phyloP scores from a whole-genome alignment of 2,329 filamentous ascomycete species.

The Cladosporium austrohemisphaericum region DNA sequence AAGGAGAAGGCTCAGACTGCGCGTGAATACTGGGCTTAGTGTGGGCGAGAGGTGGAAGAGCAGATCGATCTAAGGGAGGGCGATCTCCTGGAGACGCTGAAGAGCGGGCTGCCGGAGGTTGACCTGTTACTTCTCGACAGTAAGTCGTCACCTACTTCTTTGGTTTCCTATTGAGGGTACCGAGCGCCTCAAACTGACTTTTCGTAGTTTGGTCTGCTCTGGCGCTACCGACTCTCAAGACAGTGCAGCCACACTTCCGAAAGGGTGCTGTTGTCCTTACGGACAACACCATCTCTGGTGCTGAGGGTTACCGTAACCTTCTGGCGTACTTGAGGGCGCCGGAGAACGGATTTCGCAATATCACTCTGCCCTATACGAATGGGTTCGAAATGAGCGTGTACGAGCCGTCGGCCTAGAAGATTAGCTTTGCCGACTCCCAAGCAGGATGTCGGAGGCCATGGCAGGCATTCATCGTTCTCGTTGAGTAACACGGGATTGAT shows the following conservation, averaged over 20 bases:
- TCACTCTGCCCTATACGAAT: conserved; percentile 48
- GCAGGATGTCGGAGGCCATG: too few species aligned
- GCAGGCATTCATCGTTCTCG: too few species aligned
- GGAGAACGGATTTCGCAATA: conserved; percentile 47
- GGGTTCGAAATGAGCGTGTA: conserved; percentile 43
- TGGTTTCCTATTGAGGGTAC: too few species aligned
- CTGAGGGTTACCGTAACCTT: conserved; percentile 46
- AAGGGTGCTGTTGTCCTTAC: conserved; percentile 47
- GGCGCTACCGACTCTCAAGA: conserved; percentile 50
- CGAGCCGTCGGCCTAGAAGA: too few species aligned
- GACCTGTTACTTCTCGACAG: too few species aligned
- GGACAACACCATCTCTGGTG: conserved; percentile 47
- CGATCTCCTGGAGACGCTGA: conserved; percentile 55
- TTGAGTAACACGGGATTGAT: too few species aligned
- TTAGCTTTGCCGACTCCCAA: too few species aligned
- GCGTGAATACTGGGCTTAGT: conserved; percentile 48
- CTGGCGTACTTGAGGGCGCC: conserved; percentile 45
- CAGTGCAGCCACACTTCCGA: conserved; percentile 45
- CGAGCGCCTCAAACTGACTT: too few species aligned
- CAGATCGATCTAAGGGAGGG: conserved; percentile 57
- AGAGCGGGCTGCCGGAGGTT: conserved; percentile 46
- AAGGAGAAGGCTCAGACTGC: conserved; percentile 50
- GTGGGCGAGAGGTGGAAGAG: conserved; percentile 46
- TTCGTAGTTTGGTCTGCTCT: conserved; percentile 53
- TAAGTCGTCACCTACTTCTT: too few species aligned